These are phyloP conservation scores for Tuctoria greenei DNA, from an alignment of 176 grass and related monocot species.

Conservation along the genomic window DNA sequence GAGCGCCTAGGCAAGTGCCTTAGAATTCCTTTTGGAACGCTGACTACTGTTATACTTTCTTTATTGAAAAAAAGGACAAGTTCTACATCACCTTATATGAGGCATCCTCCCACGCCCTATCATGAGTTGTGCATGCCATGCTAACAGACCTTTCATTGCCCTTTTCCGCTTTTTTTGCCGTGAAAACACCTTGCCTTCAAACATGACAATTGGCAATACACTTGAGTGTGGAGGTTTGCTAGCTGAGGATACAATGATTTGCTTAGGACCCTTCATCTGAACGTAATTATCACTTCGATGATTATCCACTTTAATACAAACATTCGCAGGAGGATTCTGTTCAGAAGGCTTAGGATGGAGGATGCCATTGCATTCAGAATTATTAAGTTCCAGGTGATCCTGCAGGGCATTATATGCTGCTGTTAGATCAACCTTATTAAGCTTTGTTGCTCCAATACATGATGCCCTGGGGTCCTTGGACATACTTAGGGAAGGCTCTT, in stretches of 20 bases:
- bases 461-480: constrained; percentile 23
- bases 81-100: constrained; percentile 38
- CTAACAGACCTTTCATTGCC: constrained; percentile 28
- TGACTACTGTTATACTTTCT: no score
- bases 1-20: no score
- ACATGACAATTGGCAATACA: constrained; percentile 9
- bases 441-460: constrained; percentile 24
- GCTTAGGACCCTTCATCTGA: constrained; percentile 26
- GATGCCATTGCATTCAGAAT: constrained; percentile 19
- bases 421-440: constrained; percentile 21
- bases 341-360: constrained; percentile 11
- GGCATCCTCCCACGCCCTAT: constrained; percentile 3
- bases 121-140: constrained; percentile 35
- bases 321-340: constrained; percentile 26
- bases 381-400: constrained; percentile 13
- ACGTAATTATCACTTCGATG: constrained; percentile 15
- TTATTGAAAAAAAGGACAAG: no score
- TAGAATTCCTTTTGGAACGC: no score
- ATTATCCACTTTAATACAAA: neutral
- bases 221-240: constrained; percentile 18
- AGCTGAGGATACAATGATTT: constrained; percentile 22
- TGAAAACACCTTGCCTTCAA: constrained; percentile 20
- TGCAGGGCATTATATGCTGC: neutral
- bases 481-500: constrained; percentile 9
- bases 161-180: constrained; percentile 44